These are phyloP conservation scores for Lipomyces mesembrius DNA, from an alignment of 805 yeast genomes.

Conservation along the genomic window DNA sequence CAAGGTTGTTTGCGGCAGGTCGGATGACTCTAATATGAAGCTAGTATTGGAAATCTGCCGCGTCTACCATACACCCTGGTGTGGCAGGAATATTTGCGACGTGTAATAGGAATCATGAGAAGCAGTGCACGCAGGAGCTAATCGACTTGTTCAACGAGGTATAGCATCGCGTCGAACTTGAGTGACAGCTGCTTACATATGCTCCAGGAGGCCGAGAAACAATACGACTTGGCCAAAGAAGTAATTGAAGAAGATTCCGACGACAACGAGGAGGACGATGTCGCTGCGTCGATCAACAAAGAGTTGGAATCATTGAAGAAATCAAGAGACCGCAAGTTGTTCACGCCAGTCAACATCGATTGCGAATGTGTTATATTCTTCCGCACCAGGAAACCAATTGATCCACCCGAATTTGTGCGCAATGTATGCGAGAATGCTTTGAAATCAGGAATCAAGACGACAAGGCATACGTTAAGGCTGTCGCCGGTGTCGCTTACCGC, in stretches of 20 bases:
- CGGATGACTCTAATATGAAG: background rate
- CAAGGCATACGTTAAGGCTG: constrained; percentile 78
- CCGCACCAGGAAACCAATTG: constrained; percentile 76
- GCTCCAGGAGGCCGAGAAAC: constrained; percentile 33
- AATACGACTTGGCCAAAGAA: constrained; percentile 40
- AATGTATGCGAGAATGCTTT: constrained; percentile 64
- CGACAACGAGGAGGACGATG: constrained; percentile 39
- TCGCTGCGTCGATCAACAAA: constrained; percentile 36
- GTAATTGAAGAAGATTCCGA: constrained; percentile 35
- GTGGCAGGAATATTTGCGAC: constrained; percentile 89
- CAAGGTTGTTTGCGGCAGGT: background rate
- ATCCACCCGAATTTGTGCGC: constrained; percentile 73
- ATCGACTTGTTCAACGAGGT: constrained; percentile 60
- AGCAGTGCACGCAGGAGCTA: constrained; percentile 75
- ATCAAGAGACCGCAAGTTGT: constrained; percentile 46
- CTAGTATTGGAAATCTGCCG: constrained; percentile 31
- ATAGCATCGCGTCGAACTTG: constrained; percentile 14
- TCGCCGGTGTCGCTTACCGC: constrained; percentile 81
- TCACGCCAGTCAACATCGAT: constrained; percentile 65
- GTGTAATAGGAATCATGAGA: constrained; percentile 80
- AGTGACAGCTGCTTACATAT: background rate
- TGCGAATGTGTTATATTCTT: constrained; percentile 87
- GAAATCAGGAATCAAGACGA: constrained; percentile 54
- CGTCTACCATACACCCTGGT: constrained; percentile 46
- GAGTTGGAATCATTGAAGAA: constrained; percentile 61